Percentiles rank a stretch among this genome's conserved stretches.
phyloP scores from a whole-genome alignment of 306 rosid species.

The Lupinus albus region DNA sequence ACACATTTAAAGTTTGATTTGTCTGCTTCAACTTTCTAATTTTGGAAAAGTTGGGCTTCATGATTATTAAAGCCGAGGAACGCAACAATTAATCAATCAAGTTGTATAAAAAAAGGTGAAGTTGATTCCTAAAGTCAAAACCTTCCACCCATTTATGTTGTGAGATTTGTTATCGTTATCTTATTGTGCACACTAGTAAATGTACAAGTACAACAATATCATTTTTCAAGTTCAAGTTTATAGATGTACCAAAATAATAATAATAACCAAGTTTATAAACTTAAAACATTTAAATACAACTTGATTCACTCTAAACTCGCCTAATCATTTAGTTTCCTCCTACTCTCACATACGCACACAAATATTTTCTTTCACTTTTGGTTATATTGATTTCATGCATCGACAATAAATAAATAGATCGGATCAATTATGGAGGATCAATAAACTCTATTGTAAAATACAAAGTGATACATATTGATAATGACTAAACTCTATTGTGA shows the following conservation, averaged over 20 bases:
- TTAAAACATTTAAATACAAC: background rate
- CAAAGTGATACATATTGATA: background rate
- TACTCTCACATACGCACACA: no score
- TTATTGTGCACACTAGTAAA: no score
- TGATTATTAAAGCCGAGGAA: conserved; percentile 43
- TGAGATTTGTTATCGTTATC: background rate
- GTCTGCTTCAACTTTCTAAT: conserved; percentile 46
- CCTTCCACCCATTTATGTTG: no score
- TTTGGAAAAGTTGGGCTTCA: conserved; percentile 34
- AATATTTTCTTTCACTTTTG: no score
- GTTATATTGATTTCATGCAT: background rate
- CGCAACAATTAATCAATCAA: conserved; percentile 38
- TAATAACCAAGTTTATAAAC: background rate
- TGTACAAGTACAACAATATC: no score
- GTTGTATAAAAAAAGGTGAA: conserved; percentile 26
- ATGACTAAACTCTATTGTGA: background rate
- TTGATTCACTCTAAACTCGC: background rate
- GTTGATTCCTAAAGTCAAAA: conserved; percentile 30
- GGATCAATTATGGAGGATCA: no score
- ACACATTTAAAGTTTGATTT: conserved; percentile 29
- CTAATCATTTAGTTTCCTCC: background rate
- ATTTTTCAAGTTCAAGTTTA: no score
- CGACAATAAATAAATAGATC: no score
- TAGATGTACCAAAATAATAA: no score
- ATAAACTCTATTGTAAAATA: background rate